Conservation (phyloP, 768 basidiomycete genomes). For the Lactarius hengduanensis region DNA sequence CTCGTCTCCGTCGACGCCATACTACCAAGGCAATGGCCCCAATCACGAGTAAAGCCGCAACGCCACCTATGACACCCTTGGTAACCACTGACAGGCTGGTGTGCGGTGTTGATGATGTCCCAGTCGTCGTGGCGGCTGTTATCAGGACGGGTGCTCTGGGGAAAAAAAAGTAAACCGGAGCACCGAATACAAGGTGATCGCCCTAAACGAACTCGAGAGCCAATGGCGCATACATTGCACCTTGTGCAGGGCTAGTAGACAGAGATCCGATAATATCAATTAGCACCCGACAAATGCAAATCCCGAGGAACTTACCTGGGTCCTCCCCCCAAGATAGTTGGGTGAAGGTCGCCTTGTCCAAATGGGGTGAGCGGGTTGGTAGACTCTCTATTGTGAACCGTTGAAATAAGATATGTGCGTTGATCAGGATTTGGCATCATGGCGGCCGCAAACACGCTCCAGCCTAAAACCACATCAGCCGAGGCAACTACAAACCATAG, state of each 20-base stretch:
- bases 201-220: neutral
- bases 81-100: neutral
- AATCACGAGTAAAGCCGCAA: neutral
- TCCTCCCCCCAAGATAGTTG: no score
- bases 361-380: no score
- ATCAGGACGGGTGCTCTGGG: neutral
- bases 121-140: neutral
- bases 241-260: neutral
- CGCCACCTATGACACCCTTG: neutral
- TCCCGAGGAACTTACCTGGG: neutral
- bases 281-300: neutral
- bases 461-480: slow-evolving; percentile 9
- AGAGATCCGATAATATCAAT: neutral
- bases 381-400: neutral
- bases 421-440: slow-evolving; percentile 4
- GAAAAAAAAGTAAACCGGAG: neutral
- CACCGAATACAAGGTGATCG: neutral
- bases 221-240: neutral
- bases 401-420: slow-evolving; percentile 12
- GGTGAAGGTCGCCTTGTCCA: no score
- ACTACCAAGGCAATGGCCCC: neutral
- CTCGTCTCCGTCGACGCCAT: neutral
- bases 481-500: neutral
- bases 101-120: neutral
- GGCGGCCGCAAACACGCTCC: slow-evolving; percentile 19